Conservation (phyloP, 176 grass and related monocot species). For the Puya raimondii region DNA sequence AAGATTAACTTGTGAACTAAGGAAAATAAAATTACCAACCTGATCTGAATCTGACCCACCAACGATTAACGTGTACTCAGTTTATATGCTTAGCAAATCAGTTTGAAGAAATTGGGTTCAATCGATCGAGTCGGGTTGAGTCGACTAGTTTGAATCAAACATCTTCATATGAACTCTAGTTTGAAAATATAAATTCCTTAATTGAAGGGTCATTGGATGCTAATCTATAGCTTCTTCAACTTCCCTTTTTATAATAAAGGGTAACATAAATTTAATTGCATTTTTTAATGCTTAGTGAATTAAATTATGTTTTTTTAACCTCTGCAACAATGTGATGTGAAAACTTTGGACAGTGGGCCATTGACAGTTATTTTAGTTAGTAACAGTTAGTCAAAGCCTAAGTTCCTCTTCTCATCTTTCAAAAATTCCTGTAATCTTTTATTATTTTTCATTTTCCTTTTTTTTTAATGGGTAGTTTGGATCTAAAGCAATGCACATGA, state of each 20-base stretch:
- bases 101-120: no score
- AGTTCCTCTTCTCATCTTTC: not conserved
- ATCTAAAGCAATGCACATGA: slow-evolving; percentile 1
- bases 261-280: not conserved
- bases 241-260: not conserved
- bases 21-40: no score
- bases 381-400: not conserved
- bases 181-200: not conserved
- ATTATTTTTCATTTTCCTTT: not conserved
- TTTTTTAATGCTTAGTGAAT: not conserved
- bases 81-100: no score
- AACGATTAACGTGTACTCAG: no score
- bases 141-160: no score
- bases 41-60: no score
- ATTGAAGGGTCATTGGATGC: not conserved
- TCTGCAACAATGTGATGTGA: not conserved
- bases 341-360: not conserved
- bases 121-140: no score
- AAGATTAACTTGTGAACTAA: no score
- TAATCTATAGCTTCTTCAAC: not conserved
- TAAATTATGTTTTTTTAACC: not conserved
- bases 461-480: not conserved
- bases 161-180: not conserved
- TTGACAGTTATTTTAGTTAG: not conserved
- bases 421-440: not conserved